These are phyloP conservation scores for Sabuloglossum arenarium DNA, from an alignment of 495 filamentous ascomycete genomes.

Conservation along the genomic window DNA sequence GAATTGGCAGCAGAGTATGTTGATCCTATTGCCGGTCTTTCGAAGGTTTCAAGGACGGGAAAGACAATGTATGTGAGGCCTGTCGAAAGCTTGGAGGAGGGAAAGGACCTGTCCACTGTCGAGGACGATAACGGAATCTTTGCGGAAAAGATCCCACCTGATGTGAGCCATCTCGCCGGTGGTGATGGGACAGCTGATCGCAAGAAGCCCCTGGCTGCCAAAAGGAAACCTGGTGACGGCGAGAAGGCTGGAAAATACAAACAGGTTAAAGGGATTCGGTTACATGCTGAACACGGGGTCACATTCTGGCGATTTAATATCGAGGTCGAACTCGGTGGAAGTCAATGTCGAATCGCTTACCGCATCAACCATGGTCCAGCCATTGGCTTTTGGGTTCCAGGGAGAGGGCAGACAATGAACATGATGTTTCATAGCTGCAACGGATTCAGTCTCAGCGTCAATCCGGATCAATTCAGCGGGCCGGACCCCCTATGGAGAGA, in stretches of 20 bases:
- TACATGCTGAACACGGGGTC: slow-evolving; percentile 68
- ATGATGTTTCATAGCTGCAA: slow-evolving; percentile 98
- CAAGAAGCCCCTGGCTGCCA: neutral
- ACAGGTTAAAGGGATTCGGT: slow-evolving; percentile 57
- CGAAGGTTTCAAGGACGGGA: slow-evolving; percentile 62
- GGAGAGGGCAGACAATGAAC: slow-evolving; percentile 74
- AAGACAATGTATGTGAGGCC: slow-evolving; percentile 65
- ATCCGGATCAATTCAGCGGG: slow-evolving; percentile 60
- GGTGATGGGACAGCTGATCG: slow-evolving; percentile 7
- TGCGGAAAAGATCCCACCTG: slow-evolving; percentile 28
- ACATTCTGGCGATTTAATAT: slow-evolving; percentile 97
- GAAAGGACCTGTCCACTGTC: slow-evolving; percentile 46
- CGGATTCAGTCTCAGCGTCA: slow-evolving; percentile 67
- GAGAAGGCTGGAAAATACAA: slow-evolving; percentile 55
- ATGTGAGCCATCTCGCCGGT: slow-evolving; percentile 16
- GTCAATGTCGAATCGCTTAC: slow-evolving; percentile 75
- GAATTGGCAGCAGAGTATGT: slow-evolving; percentile 59
- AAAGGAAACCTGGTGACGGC: slow-evolving; percentile 28
- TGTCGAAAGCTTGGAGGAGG: slow-evolving; percentile 59
- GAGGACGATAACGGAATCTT: slow-evolving; percentile 72
- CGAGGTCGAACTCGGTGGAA: slow-evolving; percentile 61
- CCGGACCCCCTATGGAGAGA: slow-evolving; percentile 94
- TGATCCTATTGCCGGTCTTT: slow-evolving; percentile 70
- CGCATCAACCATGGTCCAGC: slow-evolving; percentile 84
- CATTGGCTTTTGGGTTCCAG: slow-evolving; percentile 87